Conservation (phyloP, 208 protist genomes). For the Naegleria lovaniensis region DNA sequence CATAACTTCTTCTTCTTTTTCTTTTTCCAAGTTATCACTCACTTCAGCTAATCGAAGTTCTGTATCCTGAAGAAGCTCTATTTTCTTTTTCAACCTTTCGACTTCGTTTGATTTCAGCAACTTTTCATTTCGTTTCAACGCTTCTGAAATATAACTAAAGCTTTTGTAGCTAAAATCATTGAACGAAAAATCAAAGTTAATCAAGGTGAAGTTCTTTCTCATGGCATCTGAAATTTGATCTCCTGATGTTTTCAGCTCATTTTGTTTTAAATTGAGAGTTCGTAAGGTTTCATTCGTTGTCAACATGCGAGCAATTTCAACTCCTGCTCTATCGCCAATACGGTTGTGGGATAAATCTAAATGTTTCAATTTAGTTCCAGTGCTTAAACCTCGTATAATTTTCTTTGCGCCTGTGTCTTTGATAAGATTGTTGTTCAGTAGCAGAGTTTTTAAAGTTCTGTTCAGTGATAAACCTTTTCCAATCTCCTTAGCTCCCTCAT, state of each 20-base stretch:
- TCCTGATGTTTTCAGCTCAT: slow-evolving; percentile 34
- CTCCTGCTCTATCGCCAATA: slow-evolving; percentile 23
- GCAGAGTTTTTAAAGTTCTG: slow-evolving; percentile 59
- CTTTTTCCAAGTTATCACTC: not conserved
- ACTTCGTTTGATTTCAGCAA: not conserved
- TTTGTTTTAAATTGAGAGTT: slow-evolving; percentile 33
- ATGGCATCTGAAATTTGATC: slow-evolving; percentile 36
- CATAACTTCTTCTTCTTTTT: not conserved
- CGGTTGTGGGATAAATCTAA: slow-evolving; percentile 8
- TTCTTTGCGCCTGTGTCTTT: slow-evolving; percentile 56
- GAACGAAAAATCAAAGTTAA: slow-evolving; percentile 70
- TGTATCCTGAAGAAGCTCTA: not conserved
- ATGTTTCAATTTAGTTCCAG: not conserved
- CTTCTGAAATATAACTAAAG: slow-evolving; percentile 25
- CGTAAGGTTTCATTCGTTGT: slow-evolving; percentile 56
- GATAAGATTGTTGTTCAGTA: slow-evolving; percentile 71
- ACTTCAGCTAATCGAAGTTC: not conserved
- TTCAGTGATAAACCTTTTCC: slow-evolving; percentile 56
- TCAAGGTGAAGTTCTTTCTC: slow-evolving; percentile 27
- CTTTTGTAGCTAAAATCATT: slow-evolving; percentile 82
- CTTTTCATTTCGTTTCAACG: slow-evolving; percentile 35
- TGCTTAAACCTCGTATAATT: slow-evolving; percentile 54
- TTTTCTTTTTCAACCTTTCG: slow-evolving; percentile 9
- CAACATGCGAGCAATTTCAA: not conserved
- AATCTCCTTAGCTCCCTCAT: slow-evolving; percentile 53